phyloP scores from a whole-genome alignment of 2,329 filamentous ascomycete genomes.

The Trichoderma asperellum region DNA sequence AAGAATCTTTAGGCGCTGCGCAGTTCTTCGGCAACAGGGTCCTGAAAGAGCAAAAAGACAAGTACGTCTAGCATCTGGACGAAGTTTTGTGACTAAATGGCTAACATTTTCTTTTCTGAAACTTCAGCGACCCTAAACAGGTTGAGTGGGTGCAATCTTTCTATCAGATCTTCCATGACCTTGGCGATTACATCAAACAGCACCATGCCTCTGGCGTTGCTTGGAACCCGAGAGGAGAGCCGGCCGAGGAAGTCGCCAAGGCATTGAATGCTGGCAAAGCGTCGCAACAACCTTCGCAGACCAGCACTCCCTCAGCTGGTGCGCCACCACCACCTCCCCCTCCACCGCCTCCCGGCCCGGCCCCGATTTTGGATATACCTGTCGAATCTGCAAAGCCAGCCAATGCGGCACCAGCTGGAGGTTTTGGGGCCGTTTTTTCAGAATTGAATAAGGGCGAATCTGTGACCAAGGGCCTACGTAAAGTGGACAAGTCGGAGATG shows the following conservation, averaged over 20 bases:
- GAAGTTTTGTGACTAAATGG: background rate
- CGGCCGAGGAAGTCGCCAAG: conserved; percentile 68
- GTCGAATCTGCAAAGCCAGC: conserved; percentile 39
- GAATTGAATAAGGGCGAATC: conserved; percentile 86
- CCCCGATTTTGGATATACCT: conserved; percentile 66
- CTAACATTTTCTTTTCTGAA: conserved; percentile 29
- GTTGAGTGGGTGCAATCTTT: conserved; percentile 92
- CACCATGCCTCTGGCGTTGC: conserved; percentile 77
- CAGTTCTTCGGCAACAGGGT: conserved; percentile 96
- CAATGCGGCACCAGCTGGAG: conserved; percentile 46
- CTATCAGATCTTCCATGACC: conserved; percentile 84
- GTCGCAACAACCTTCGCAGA: background rate
- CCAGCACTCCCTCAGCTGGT: conserved; percentile 55
- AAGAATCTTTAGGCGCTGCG: conserved; percentile 78
- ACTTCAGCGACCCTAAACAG: conserved; percentile 71
- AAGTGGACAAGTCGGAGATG: conserved; percentile 95
- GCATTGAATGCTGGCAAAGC: conserved; percentile 52
- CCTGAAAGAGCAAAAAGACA: conserved; percentile 84
- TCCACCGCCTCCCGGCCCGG: conserved; percentile 72
- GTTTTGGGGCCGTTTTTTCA: conserved; percentile 86
- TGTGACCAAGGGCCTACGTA: conserved; percentile 87
- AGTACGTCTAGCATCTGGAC: conserved; percentile 41
- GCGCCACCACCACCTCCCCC: conserved; percentile 62
- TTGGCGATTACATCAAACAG: conserved; percentile 82
- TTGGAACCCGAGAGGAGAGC: conserved; percentile 81